A percentile compares a stretch with the other conserved stretches of the same genome.
phyloP scores from a whole-genome alignment of 208 protist genomes.

The Leishmania guyanensis region DNA sequence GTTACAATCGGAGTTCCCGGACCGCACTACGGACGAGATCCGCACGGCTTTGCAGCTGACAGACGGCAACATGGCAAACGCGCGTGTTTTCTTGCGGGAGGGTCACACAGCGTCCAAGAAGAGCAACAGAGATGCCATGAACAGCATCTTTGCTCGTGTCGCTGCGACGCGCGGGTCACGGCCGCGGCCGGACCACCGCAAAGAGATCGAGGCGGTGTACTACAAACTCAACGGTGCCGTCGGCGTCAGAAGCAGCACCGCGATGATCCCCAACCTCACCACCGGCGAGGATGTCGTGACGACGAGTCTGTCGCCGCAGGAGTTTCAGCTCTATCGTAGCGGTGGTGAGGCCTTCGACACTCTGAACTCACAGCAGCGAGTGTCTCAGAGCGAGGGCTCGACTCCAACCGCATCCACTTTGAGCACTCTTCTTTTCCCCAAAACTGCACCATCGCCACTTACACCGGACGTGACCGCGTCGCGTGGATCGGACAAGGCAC shows the following conservation, averaged over 20 bases:
- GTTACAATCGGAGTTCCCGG: conserved; percentile 43
- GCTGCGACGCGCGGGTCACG: conserved; percentile 21
- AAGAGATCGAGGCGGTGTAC: conserved; percentile 21
- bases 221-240: conserved; percentile 40
- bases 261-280: background rate
- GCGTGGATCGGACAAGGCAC: background rate
- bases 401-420: background rate
- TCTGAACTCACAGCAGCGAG: background rate
- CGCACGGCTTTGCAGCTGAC: conserved; percentile 36
- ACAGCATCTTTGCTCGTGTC: conserved; percentile 30
- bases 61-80: conserved; percentile 40
- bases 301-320: conserved; percentile 15
- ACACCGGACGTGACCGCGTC: background rate
- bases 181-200: conserved; percentile 8
- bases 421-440: background rate
- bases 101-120: conserved; percentile 10
- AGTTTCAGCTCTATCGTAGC: conserved; percentile 10
- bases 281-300: conserved; percentile 9
- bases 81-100: conserved; percentile 32
- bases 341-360: background rate
- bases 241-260: conserved; percentile 26
- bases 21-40: conserved; percentile 26
- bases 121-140: conserved; percentile 25
- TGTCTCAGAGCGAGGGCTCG: conserved; percentile 1
- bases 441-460: background rate